Evolutionary conservation across 1,139 yeast species (phyloP).

Genomic region (Hansenula sp.): DNA sequence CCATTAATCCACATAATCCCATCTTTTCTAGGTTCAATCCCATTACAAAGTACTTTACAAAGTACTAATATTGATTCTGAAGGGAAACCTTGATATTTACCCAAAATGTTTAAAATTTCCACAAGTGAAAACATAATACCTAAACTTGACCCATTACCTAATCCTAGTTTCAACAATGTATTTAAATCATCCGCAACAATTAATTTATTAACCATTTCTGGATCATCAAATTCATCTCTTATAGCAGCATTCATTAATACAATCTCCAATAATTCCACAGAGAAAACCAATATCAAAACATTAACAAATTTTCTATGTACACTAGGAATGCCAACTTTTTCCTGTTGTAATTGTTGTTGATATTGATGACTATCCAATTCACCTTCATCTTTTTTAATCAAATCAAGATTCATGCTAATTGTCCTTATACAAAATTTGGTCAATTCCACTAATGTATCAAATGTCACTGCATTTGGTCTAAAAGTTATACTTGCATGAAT

Average conservation of each 20-base stretch:
- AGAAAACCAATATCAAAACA: constrained; percentile 8
- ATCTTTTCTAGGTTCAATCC: no score
- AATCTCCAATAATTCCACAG: not conserved
- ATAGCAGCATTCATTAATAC: not conserved
- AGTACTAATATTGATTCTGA: constrained; percentile 8
- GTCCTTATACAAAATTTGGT: constrained; percentile 1
- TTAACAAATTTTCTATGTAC: constrained; percentile 16
- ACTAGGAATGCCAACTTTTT: constrained; percentile 15
- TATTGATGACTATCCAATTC: no score
- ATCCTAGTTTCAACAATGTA: no score
- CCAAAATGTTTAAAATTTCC: constrained; percentile 27
- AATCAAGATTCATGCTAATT: not conserved
- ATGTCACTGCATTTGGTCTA: constrained; percentile 19
- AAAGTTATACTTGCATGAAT: constrained; percentile 13
- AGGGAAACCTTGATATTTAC: not conserved
- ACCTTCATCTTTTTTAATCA: constrained; percentile 13
- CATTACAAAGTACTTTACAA: not conserved
- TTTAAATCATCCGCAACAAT: not conserved
- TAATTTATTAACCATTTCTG: no score
- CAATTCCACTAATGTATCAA: constrained; percentile 3
- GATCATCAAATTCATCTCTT: no score
- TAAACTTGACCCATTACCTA: constrained; percentile 19
- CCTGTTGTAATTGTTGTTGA: constrained; percentile 12
- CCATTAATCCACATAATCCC: constrained; percentile 32
- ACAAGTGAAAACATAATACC: constrained; percentile 28